Evolutionary conservation across 768 basidiomycete genomes (phyloP), one percentile per base, ranked within the genome.

Genomic region (Neoboletus subvelutipes): DNA sequence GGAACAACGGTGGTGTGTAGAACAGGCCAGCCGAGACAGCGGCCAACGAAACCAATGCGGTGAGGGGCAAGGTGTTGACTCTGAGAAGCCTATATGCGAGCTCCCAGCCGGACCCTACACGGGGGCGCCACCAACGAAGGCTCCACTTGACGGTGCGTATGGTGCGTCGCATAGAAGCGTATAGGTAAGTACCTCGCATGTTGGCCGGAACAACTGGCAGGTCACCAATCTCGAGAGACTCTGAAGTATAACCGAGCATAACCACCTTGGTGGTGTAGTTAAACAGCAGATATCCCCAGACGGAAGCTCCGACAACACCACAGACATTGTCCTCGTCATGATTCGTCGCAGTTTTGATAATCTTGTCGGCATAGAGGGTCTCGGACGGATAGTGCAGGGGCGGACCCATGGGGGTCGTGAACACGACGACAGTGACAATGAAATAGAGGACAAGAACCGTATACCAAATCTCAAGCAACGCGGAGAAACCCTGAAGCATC

Each of bases 261-360:
- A 95, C 84, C 15, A 97, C 90, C 58, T 88, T 86, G 1, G 92
- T 94, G 37, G 89, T 92, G 69, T 93, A 94, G 17, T 85, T 85
- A 72, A 97, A 97, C n/a, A 94, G 73, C 6, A 97, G 71, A 50
- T 76, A 60, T 40, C 50, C 52, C 62, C 67, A 73, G 22, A 80
- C 71, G 3, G 76, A 74, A 24, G 84, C 78, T 55, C 78, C 86
- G 80, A 65, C 56, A 36, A 56, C 33, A 42, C 88, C 88, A 48
- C 83, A 86, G 18, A 95, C 90, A 64, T 95, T 96, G 58, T 87
- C 80, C 39, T 79, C 72, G n/a, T 82, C 80, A n/a, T 70, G 71
- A 55, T 86, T 88, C 7, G 87, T 88, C 40, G 80, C 77, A 4
- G 76, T 68, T 53, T 78, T 75, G 36, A 90, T 75, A 0, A 78